A percentile compares a stretch with the other conserved stretches of the same genome.
phyloP scores from a whole-genome alignment of 495 filamentous ascomycete species.

The Penicillium tannophilum region DNA sequence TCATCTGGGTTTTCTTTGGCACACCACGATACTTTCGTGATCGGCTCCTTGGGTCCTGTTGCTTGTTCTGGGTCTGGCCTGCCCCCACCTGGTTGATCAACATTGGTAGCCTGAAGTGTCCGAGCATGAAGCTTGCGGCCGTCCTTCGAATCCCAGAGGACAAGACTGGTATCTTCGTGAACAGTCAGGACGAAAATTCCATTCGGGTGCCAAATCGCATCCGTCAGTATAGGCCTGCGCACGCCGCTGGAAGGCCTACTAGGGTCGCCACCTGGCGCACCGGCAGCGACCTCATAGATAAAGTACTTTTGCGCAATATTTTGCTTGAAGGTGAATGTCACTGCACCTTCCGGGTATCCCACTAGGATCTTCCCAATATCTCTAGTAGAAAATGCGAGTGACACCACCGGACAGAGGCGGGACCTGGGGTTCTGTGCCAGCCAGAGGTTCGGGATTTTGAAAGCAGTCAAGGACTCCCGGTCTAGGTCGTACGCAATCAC shows the following conservation, averaged over 20 bases:
- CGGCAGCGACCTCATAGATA: constrained; percentile 76
- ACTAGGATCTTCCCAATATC: constrained; percentile 92
- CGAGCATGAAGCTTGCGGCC: constrained; percentile 82
- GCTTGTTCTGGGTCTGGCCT: constrained; percentile 33
- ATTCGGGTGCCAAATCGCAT: constrained; percentile 92
- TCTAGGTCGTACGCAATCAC: constrained; percentile 90
- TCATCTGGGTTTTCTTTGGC: constrained; percentile 90
- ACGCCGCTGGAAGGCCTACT: constrained; percentile 52
- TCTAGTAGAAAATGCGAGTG: constrained; percentile 81
- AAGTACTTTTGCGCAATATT: constrained; percentile 75
- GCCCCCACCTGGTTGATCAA: constrained; percentile 63
- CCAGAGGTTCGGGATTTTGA: constrained; percentile 86
- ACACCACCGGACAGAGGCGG: constrained; percentile 62
- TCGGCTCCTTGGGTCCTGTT: constrained; percentile 66
- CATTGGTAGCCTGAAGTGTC: constrained; percentile 69
- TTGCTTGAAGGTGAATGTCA: constrained; percentile 91
- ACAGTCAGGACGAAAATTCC: constrained; percentile 87
- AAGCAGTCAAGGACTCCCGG: constrained; percentile 70
- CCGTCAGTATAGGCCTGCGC: constrained; percentile 70
- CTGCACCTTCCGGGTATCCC: constrained; percentile 83
- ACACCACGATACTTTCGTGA: constrained; percentile 83
- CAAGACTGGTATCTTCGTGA: constrained; percentile 86
- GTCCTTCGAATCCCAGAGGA: constrained; percentile 94
- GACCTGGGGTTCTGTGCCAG: constrained; percentile 60
- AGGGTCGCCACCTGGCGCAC: constrained; percentile 84